Base-by-base conservation (phyloP, 2,329 filamentous ascomycete species). In the Colletotrichum echinochloae region DNA sequence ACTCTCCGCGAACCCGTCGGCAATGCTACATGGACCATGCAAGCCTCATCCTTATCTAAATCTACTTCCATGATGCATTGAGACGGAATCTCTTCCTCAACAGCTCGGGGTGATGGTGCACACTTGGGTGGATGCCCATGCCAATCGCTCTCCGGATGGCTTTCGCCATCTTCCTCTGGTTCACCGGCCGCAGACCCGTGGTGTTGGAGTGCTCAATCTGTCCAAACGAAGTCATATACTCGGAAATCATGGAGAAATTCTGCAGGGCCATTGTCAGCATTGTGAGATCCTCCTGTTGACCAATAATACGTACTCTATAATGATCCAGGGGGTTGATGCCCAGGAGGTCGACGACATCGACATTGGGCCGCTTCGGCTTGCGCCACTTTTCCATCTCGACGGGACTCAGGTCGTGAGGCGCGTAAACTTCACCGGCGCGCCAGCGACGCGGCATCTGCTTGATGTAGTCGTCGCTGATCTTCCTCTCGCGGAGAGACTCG, bases 111-210 rank as follows among this genome's bases (percentile, higher is more conserved):
- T 99, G 96, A 74, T 86, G 85, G 83, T 99, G 93, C 65, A 97
- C 92, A 79, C 91, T 97, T 30, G 96, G 96, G 87, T 98, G 94
- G 71, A 98, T 85, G 20, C 96, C 96, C 78, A 98, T 87, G 1
- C 95, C 96, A 76, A 98, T 91, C 26, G 93, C 92, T 75, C 96
- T 89, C 74, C 96, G 87, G 76, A 99, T 92, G 63, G 97, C 95
- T 85, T 97, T 98, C 72, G 95, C 93, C 78, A 99, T 90, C 83
- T 92, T 94, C 75, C 96, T 88, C 85, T 99, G 96, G 85, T 98
- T 98, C 74, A 93, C 92, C 3, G 93, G 92, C 67, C 94, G 88
- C 72, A 99, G 85, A 18, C 94, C 94, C 0, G 95, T 98, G 30
- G 91, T 85, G 7, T 81, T 86, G n/a, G 88, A 86, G 79, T 92